Evolutionary conservation across 371 early-diverging fungal species (phyloP), one percentile per base, ranked within the genome.

Genomic region (Mucor racemosus): DNA sequence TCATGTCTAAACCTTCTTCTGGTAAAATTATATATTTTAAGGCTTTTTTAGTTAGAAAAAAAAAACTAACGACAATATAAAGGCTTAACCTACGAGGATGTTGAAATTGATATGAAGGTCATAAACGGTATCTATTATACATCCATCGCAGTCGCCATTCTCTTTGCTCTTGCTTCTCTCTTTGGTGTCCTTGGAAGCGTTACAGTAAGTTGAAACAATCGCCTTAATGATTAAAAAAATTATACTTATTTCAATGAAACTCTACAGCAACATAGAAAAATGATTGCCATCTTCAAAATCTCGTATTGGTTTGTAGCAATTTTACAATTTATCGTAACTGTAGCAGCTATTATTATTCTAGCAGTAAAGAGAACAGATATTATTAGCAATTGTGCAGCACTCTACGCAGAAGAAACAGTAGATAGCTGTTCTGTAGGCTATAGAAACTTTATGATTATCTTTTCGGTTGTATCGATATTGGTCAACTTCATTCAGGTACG

Each of bases 131-230:
- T 69, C 5, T 62, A 58, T 31, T 76, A 72, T 40, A 58, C 76
- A 26, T 10, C 50, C 1, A 64, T 72, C 39, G 76, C 65, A 42
- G 55, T 76, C 14, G 42, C 62, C 21, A 59, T 72, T n/a, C 33
- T 76, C 9, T 72, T 72, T 46, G 55, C 73, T 11, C 38, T 72
- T 58, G 58, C 70, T 55, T 66, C 76, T 55, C 46, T 75, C 17
- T 62, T 75, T 62, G 76, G 76, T 59, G 69, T 75, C 7, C 7
- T 75, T 62, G 76, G 76, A 26, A 64, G 66, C 31, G 66, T 73
- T 53, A 69, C 70, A 21, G 74, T 73, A 64, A 64, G 69, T 66
- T 33, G 6, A 19, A 38, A 40, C 35, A 21, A 55, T 33, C 8
- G 31, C 9, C 0, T 11, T 11, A 1, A 11, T 17, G 7, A n/a